Base-by-base conservation (phyloP, 2,329 filamentous ascomycete genomes). In the Tothia fuscella region DNA sequence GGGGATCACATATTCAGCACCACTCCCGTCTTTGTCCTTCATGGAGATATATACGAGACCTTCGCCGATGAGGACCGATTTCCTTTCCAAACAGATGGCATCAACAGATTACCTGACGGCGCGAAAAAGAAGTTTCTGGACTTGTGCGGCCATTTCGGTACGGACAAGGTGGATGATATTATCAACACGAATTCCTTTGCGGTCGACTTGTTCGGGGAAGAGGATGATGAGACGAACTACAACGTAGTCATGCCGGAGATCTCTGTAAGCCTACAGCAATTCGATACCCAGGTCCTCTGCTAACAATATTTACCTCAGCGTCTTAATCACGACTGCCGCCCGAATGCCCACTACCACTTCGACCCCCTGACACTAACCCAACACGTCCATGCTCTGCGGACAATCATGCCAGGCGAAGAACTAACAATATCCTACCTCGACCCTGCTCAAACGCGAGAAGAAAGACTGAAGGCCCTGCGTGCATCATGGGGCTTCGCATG, bases 291-390 rank as follows among this genome's bases (percentile, higher is more conserved):
- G 24, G n/a, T 7, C 9, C 3, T 7, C 22, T 43, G 13, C n/a
- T 43, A 36, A 30, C 21, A 6, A 34, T n/a, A n/a, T n/a, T n/a
- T n/a, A n/a, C 16, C 14, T 37, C 20, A 46, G 29, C 53, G 61
- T 2, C 50, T 66, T 42, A 66, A 66, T 43, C 63, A 66, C 46
- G 62, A 60, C 42, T 65, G 63, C 44, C 54, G 55, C n/a, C 63
- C 62, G 17, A 65, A 64, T 47, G 57, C 54, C 29, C 56, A 54
- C 14, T 64, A 61, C 47, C 58, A 59, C 35, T 60, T 62, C 38
- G 58, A 64, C 42, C 49, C 55, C 9, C 43, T 43, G 4, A 61
- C 58, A 0, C 51, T 66, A 19, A 51, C 54, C 13, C 62, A 64
- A 19, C 55, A 56, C 9, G 55, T 63, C 6, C 53, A 58, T 22